These are phyloP conservation scores for Citropsis articulata DNA, from an alignment of 345 rosid species.

Conservation along the genomic window DNA sequence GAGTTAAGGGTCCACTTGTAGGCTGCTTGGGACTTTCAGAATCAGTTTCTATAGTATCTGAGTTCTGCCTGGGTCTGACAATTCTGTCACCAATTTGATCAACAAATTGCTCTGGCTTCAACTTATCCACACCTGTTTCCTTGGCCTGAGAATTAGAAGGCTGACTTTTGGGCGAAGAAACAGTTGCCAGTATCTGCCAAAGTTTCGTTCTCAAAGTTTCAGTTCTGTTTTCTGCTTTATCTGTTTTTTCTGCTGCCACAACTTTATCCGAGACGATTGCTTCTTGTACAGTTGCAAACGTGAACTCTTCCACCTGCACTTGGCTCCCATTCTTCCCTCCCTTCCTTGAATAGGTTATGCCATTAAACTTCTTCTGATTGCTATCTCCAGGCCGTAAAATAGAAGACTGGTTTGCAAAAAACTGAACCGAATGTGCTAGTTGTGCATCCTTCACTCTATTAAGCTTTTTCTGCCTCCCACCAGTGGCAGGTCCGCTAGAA, in stretches of 20 bases:
- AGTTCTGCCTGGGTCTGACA: constrained; percentile 43
- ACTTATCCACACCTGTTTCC: constrained; percentile 33
- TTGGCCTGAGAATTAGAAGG: constrained; percentile 38
- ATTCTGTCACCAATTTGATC: constrained; percentile 26
- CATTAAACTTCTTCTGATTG: constrained; percentile 31
- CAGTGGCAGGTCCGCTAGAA: constrained; percentile 30
- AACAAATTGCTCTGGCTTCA: constrained; percentile 29
- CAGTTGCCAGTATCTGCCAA: constrained; percentile 65
- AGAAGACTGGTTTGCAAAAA: constrained; percentile 34
- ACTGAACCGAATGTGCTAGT: constrained; percentile 24
- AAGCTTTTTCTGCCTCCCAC: constrained; percentile 33
- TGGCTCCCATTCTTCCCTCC: constrained; percentile 31
- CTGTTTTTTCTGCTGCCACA: constrained; percentile 32
- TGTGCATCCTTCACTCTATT: constrained; percentile 35
- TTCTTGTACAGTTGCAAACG: constrained; percentile 41
- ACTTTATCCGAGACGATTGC: constrained; percentile 29
- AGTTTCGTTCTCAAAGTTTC: constrained; percentile 76
- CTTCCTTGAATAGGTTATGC: constrained; percentile 38
- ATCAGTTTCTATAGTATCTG: constrained; percentile 85
- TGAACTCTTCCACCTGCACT: constrained; percentile 44
- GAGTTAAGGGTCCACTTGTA: constrained; percentile 56
- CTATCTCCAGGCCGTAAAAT: constrained; percentile 32
- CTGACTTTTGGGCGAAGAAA: constrained; percentile 59
- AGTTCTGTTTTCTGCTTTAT: constrained; percentile 38
- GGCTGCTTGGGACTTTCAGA: constrained; percentile 56